A percentile compares a stretch with the other conserved stretches of the same genome.
phyloP scores from a whole-genome alignment of 169 alveolate genomes.

The Plasmodium billcollinsi region DNA sequence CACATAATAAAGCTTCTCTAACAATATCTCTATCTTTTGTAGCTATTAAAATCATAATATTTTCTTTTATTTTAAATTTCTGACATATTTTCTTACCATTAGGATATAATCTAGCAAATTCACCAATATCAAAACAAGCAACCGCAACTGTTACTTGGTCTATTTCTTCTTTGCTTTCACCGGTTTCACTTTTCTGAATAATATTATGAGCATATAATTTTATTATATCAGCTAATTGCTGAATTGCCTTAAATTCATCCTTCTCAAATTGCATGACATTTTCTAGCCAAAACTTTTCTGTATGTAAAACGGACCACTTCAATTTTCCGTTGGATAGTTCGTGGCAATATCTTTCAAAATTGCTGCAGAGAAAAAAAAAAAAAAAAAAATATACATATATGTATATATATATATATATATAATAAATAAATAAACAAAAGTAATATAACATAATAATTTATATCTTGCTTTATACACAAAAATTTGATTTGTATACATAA shows the following conservation, averaged over 20 bases:
- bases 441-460: not conserved
- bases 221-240: conserved; percentile 85
- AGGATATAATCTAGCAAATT: conserved; percentile 91
- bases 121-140: conserved; percentile 93
- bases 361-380: conserved; percentile 40
- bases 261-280: conserved; percentile 86
- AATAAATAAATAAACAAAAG: too few species aligned
- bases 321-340: conserved; percentile 86
- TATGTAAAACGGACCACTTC: conserved; percentile 88
- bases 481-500: not conserved
- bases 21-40: conserved; percentile 89
- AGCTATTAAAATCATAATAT: conserved; percentile 88
- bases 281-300: conserved; percentile 90
- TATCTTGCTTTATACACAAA: not conserved
- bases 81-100: conserved; percentile 91
- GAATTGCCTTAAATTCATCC: conserved; percentile 87
- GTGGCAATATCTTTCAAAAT: conserved; percentile 87
- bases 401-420: not conserved
- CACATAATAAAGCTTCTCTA: conserved; percentile 90
- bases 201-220: conserved; percentile 74
- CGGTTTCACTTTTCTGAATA: conserved; percentile 36
- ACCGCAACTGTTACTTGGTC: conserved; percentile 89
- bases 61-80: conserved; percentile 89
- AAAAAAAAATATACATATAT: too few species aligned
- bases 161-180: conserved; percentile 70